Evolutionary conservation across 2,329 filamentous ascomycete genomes (phyloP), one percentile per base, ranked within the genome.

Genomic region (Monosporascus sp.): DNA sequence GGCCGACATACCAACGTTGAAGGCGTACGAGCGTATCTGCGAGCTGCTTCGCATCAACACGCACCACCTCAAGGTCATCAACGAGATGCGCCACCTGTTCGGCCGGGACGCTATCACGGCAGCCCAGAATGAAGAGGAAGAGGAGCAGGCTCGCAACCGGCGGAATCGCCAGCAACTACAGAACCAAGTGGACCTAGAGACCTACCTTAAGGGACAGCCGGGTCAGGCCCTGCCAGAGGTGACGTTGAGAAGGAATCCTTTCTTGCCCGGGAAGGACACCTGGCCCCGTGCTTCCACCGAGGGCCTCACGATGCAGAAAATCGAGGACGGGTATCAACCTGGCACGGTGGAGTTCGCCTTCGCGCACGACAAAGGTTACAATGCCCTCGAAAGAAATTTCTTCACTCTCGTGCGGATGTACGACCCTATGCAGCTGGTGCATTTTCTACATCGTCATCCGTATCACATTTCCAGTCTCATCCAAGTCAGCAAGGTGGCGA

Each of bases 401-500:
- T 86, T 91, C 52, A 75, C 77, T 17, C 87, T 86, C 59, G 91
- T 96, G n/a, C 86, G 89, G 62, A 89, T 94, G 79, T 77, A 81
- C 59, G 89, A 97, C 64, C 90, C 91, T 4, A 87, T 95, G 71
- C 80, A 86, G 52, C 82, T 99, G 73, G 85, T 97, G 43, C 76
- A 85, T 37, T 82, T 94, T 50, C 76, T 97, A 2, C 81, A 84
- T 57, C 77, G 79, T 61, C 85, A 91, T 63, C 89, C 93, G 3
- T 97, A 97, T 69, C 92, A 97, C 67, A 87, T 97, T 60, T 94
- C 91, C 1, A 92, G 90, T 2, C 81, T 97, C n/a, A 84, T 97
- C 22, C 92, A 97, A 68, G 91, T 96, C 27, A 95, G 90, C 57
- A 90, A 91, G 67, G 88, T 97, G 49, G 91, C 91, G 14, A 93